Percentiles rank a stretch among this genome's conserved stretches.
Conservation (phyloP, 208 protist species). For the Wallacemonas collosoma region DNA sequence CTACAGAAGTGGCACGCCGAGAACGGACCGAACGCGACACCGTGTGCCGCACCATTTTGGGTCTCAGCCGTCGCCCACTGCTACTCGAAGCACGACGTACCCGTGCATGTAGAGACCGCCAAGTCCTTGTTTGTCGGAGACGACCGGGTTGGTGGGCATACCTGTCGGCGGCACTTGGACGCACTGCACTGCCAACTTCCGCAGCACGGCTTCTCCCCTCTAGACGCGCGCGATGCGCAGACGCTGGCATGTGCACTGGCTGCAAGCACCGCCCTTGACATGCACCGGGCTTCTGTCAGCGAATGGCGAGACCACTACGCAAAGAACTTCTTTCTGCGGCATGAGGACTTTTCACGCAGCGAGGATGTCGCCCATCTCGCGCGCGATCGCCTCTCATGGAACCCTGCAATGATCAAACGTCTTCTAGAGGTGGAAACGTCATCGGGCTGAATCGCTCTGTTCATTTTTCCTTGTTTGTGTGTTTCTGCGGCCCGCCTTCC, state of each 20-base stretch:
- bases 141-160: background rate
- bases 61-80: constrained; percentile 59
- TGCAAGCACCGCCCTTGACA: constrained; percentile 12
- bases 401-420: background rate
- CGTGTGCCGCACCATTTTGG: constrained; percentile 54
- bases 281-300: background rate
- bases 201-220: background rate
- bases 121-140: background rate
- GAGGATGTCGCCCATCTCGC: constrained; percentile 22
- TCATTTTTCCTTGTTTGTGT: background rate
- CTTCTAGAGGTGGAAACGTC: background rate
- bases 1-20: constrained; percentile 45
- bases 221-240: background rate
- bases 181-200: background rate
- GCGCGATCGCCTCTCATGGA: background rate
- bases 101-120: background rate
- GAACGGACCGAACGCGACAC: background rate
- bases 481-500: too few relatives aligned
- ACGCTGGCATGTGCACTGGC: constrained; percentile 2
- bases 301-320: background rate
- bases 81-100: constrained; percentile 1
- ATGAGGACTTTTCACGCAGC: constrained; percentile 28
- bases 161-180: background rate
- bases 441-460: background rate
- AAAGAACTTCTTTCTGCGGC: constrained; percentile 39